Evolutionary conservation across 2,329 filamentous ascomycete species (phyloP).

Genomic region (Sporothrix phasma): DNA sequence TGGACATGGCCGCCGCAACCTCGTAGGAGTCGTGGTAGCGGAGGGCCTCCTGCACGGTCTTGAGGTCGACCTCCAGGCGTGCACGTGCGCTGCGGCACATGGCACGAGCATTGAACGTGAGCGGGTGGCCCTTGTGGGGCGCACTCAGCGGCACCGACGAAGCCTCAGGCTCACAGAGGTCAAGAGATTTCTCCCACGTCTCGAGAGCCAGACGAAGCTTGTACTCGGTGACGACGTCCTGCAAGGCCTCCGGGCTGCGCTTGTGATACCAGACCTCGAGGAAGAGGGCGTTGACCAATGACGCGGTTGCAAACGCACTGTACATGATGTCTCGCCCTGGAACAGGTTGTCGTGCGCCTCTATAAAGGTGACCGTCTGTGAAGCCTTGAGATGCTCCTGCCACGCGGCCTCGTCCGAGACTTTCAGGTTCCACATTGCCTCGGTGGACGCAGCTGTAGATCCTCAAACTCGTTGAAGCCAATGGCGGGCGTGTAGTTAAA

Average conservation of each 20-base stretch:
- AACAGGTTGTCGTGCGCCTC: constrained; percentile 92
- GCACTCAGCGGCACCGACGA: constrained; percentile 83
- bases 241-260: constrained; percentile 91
- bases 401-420: constrained; percentile 69
- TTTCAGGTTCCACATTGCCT: constrained; percentile 87
- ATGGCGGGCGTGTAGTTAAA: constrained; percentile 98
- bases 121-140: constrained; percentile 87
- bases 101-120: constrained; percentile 97
- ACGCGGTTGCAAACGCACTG: constrained; percentile 91
- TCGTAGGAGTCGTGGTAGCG: constrained; percentile 97
- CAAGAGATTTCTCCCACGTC: constrained; percentile 97
- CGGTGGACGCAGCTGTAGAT: constrained; percentile 81
- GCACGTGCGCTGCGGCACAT: constrained; percentile 91
- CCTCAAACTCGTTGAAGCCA: constrained; percentile 96
- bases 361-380: constrained; percentile 74
- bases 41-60: constrained; percentile 89
- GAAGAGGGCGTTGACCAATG: constrained; percentile 98
- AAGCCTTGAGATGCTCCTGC: constrained; percentile 64
- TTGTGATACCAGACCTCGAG: constrained; percentile 99
- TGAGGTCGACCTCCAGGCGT: constrained; percentile 87
- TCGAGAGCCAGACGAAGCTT: constrained; percentile 91
- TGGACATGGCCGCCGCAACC: constrained; percentile 92
- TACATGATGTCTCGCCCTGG: constrained; percentile 86
- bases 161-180: constrained; percentile 83
- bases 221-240: constrained; percentile 96